Percentiles rank a stretch among this genome's conserved stretches.
Evolutionary conservation across 2,329 filamentous ascomycete genomes (phyloP).

Genomic region (Phyllosticta paracitricarpa): DNA sequence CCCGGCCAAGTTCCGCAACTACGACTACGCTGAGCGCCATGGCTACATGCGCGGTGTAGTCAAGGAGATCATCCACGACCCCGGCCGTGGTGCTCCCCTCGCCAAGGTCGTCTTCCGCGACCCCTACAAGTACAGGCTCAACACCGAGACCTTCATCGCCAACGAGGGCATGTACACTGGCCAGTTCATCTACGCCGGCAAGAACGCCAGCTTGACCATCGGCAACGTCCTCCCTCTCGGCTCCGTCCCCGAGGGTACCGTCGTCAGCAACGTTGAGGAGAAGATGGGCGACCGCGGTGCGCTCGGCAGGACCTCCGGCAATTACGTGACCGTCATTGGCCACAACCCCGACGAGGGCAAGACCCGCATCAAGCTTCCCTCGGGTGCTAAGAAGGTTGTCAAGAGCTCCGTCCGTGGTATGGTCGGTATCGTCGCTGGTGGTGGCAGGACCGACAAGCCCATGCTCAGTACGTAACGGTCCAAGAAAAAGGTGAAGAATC

Average conservation of each 20-base stretch:
- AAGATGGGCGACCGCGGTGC: conserved; percentile 94
- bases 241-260: conserved; percentile 97
- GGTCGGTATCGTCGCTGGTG: conserved; percentile 98
- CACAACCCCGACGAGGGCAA: conserved; percentile 65
- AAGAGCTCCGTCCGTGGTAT: conserved; percentile 88
- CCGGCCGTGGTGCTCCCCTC: conserved; percentile 94
- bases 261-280: conserved; percentile 98
- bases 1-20: conserved; percentile 87
- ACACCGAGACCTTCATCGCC: conserved; percentile 99
- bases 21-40: conserved; percentile 95
- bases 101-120: conserved; percentile 95
- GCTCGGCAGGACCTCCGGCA: conserved; percentile 93
- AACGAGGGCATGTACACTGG: conserved; percentile 99
- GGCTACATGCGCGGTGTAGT: conserved; percentile 96
- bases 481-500: conserved; percentile 5
- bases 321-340: conserved; percentile 83
- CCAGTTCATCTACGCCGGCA: conserved; percentile 99
- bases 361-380: conserved; percentile 99
- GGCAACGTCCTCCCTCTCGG: conserved; percentile 94
- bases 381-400: conserved; percentile 98
- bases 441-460: conserved; percentile 99
- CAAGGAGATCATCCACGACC: conserved; percentile 98
- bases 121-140: conserved; percentile 95
- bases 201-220: conserved; percentile 93
- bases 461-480: conserved; percentile 64